Base-by-base conservation (phyloP, 192 early-diverging fungal genomes). In the Geosiphon pyriformis region DNA sequence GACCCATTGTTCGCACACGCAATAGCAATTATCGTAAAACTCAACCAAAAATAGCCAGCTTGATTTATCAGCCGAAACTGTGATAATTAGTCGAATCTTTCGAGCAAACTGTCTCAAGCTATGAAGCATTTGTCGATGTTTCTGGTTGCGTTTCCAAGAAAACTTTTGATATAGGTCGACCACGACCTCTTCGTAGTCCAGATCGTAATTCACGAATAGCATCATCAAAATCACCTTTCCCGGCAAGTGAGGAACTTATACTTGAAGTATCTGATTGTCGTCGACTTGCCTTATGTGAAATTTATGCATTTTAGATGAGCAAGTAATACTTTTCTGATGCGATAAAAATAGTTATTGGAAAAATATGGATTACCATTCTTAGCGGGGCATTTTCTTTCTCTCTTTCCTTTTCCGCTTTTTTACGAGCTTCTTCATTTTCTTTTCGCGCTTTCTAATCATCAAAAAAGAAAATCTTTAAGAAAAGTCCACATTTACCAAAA, bases 181-280 rank as follows among this genome's bases (percentile, higher is more conserved):
- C 69, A 0, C 67, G 69, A 42, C 67, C 74, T 48, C 69, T 35
- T 15, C 70, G 51, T 31, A 77, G 27, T 8, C 76, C 76, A 2
- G 70, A 72, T 18, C 72, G 54, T 22, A 78, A 33, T 26, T 70
- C 70, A 17, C 70, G 59, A 22, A 78, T 78, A 4, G 76, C 68
- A 37, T 78, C 72, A 48, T 78, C 76, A 25, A 78, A 48, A 27
- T 78, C 66, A 15, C 72, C 76, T 58, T 74, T 68, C 4, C 68
- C 72, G 10, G 72, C 67, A 11, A 74, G 26, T 15, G 67, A 74
- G 0, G 70, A 47, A 10, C 53, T 50, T 31, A 61, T 50, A 18
- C 35, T 63, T 2, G 61, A 50, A 15, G 34, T 54, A 25, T 70
- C 67, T 0, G 70, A 76, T 1, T 52, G 69, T 20, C 69, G 68